Evolutionary conservation across 805 yeast genomes (phyloP).

Genomic region (Suhomyces tanzawaensis): DNA sequence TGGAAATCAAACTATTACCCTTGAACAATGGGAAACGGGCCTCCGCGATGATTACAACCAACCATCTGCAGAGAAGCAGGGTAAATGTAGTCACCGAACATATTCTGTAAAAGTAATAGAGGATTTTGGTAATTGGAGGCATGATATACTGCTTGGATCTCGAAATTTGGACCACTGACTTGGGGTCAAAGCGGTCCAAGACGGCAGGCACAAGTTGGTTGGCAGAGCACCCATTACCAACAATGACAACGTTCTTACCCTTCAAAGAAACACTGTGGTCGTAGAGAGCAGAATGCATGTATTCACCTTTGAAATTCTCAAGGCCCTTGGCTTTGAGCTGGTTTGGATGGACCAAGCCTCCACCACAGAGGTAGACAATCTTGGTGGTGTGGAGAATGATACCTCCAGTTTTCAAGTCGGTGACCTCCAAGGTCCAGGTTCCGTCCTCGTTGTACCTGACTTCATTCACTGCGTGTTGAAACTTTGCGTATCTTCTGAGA

Average conservation of each 20-base stretch:
- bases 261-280: constrained; percentile 32
- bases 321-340: constrained; percentile 31
- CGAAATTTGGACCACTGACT: constrained; percentile 30
- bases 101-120: constrained; percentile 20
- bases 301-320: constrained; percentile 34
- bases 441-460: constrained; percentile 24
- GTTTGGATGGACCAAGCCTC: constrained; percentile 39
- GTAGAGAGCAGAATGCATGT: constrained; percentile 43
- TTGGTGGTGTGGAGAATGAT: constrained; percentile 27
- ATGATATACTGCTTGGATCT: constrained; percentile 37
- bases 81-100: constrained; percentile 28
- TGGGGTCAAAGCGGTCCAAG: constrained; percentile 24
- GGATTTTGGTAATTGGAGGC: constrained; percentile 34
- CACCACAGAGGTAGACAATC: constrained; percentile 27
- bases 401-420: constrained; percentile 30
- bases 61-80: constrained; percentile 25
- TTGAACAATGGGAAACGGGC: constrained; percentile 34
- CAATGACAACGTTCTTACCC: constrained; percentile 35
- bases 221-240: constrained; percentile 45
- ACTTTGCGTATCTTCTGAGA: constrained; percentile 20
- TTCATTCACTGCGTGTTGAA: constrained; percentile 20
- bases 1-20: constrained; percentile 27
- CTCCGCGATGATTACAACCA: constrained; percentile 31
- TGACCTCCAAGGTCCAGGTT: constrained; percentile 29
- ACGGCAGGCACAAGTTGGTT: constrained; percentile 40